These are phyloP conservation scores for Fonsecaea monophora DNA, from an alignment of 2,329 filamentous ascomycete species.

Conservation along the genomic window DNA sequence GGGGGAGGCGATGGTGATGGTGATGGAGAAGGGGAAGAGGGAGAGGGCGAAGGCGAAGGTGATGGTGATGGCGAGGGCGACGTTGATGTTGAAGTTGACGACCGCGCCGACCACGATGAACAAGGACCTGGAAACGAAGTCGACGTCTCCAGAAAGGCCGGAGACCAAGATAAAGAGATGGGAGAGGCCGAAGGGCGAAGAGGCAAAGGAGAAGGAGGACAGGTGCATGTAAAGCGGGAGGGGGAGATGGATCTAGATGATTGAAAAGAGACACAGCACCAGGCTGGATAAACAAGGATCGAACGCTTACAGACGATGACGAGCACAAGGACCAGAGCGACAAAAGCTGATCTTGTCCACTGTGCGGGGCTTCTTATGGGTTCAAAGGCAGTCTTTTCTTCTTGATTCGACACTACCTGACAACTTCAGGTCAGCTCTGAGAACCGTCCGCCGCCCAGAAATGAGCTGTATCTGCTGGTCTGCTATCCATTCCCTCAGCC, in stretches of 20 bases:
- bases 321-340: neutral
- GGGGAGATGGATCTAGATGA: slow-evolving; percentile 26
- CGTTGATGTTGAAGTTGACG: neutral
- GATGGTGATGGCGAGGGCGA: slow-evolving; percentile 25
- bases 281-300: neutral
- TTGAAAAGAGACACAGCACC: slow-evolving; percentile 2
- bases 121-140: neutral
- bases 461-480: neutral
- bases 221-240: slow-evolving; percentile 10
- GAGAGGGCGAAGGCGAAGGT: slow-evolving; percentile 25
- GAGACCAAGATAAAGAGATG: neutral
- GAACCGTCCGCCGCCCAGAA: neutral
- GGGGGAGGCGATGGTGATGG: slow-evolving; percentile 35
- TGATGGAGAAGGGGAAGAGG: slow-evolving; percentile 29
- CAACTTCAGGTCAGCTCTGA: neutral
- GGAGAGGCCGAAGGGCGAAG: neutral
- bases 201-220: neutral
- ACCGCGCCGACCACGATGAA: neutral
- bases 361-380: neutral
- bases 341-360: neutral
- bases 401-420: slow-evolving; percentile 2
- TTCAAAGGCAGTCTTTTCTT: neutral
- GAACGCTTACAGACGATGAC: neutral
- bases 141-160: neutral
- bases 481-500: neutral